A percentile compares a stretch with the other conserved stretches of the same genome.
Evolutionary conservation across 78 protist genomes (phyloP).

Genomic region (Dictyostelium brefeldianum): DNA sequence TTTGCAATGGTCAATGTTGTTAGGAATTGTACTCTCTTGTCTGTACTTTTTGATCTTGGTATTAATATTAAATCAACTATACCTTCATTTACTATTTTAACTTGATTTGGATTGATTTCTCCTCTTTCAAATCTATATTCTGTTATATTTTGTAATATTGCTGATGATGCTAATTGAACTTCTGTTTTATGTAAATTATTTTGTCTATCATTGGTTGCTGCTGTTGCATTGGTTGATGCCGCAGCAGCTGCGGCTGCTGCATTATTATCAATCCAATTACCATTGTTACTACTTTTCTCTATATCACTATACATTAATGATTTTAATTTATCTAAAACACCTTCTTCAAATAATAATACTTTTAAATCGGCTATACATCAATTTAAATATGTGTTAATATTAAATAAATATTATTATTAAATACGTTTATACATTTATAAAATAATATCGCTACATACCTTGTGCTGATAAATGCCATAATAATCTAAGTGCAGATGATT

Average conservation of each 20-base stretch:
- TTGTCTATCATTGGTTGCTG: conserved; percentile 18
- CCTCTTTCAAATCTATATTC: conserved; percentile 79
- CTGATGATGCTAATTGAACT: conserved; percentile 70
- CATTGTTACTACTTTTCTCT: neutral
- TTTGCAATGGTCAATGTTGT: conserved; percentile 68
- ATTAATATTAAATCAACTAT: conserved; percentile 52
- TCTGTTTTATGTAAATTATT: conserved; percentile 62
- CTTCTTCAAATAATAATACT: conserved; percentile 77
- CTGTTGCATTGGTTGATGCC: neutral
- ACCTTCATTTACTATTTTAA: conserved; percentile 71
- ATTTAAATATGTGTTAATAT: too few species aligned
- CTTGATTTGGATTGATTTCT: conserved; percentile 79
- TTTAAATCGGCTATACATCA: conserved; percentile 54
- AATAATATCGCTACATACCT: conserved; percentile 52
- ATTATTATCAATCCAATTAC: neutral
- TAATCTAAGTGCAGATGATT: conserved; percentile 67
- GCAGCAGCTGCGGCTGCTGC: neutral
- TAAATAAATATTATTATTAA: neutral
- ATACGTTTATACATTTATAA: too few species aligned
- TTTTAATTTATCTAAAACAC: conserved; percentile 75
- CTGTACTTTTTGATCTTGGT: conserved; percentile 70
- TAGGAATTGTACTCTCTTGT: conserved; percentile 63
- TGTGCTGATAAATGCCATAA: conserved; percentile 80
- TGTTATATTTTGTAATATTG: conserved; percentile 71
- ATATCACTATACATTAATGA: conserved; percentile 25